These are phyloP conservation scores for Mycothermus thermophilus DNA, from an alignment of 495 filamentous ascomycete genomes.

Conservation along the genomic window DNA sequence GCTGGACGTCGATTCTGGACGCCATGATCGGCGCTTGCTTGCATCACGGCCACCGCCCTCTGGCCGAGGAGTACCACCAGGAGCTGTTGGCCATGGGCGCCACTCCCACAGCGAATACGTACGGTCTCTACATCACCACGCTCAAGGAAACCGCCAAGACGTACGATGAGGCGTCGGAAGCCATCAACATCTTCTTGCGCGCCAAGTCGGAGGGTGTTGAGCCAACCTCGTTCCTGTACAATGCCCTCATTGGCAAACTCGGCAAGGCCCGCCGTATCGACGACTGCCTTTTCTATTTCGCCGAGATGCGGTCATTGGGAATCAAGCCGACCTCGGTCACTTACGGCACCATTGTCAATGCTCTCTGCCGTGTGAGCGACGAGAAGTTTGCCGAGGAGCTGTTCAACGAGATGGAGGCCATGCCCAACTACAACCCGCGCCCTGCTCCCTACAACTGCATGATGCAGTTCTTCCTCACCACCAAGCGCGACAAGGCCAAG, in stretches of 20 bases:
- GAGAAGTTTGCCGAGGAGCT: conserved; percentile 96
- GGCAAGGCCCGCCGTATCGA: conserved; percentile 95
- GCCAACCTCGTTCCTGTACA: conserved; percentile 94
- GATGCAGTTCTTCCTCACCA: conserved; percentile 98
- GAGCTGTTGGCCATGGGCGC: conserved; percentile 77
- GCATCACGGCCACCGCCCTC: conserved; percentile 59
- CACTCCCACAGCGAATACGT: conserved; percentile 92
- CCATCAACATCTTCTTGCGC: conserved; percentile 90
- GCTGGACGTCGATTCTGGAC: conserved; percentile 89
- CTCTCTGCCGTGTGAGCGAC: conserved; percentile 89
- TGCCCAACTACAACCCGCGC: conserved; percentile 96
- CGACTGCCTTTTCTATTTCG: conserved; percentile 94
- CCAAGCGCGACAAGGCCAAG: conserved; percentile 87
- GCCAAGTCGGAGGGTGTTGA: conserved; percentile 89
- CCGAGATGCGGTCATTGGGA: conserved; percentile 83
- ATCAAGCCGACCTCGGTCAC: conserved; percentile 95
- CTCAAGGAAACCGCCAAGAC: conserved; percentile 93
- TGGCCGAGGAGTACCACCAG: conserved; percentile 76
- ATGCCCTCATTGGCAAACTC: conserved; percentile 94
- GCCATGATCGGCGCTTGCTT: conserved; percentile 92
- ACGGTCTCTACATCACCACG: conserved; percentile 95
- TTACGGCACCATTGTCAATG: conserved; percentile 96
- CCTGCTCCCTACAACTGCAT: conserved; percentile 96
- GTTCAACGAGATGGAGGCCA: conserved; percentile 97
- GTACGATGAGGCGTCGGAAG: conserved; percentile 92